Base-by-base conservation (phyloP, 2,329 filamentous ascomycete genomes). In the Magnaporthiopsis rhizophila region DNA sequence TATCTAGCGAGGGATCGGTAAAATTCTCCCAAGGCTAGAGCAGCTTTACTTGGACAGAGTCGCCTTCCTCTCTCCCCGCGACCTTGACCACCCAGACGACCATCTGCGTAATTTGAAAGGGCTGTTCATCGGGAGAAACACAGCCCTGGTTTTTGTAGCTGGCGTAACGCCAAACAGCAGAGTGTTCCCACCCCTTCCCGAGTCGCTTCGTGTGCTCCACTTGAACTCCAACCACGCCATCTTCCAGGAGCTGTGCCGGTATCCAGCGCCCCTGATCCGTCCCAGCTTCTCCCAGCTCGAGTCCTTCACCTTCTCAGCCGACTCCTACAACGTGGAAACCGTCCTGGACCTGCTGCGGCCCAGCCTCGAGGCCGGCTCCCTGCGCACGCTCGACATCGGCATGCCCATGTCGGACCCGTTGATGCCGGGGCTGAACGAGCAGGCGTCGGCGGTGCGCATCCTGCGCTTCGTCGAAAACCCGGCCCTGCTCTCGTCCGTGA, bases 301-400 rank as follows among this genome's bases (percentile, higher is more conserved):
- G 36, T 18, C 26, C 8, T 67, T 67, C 32, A 64, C 64, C 21
- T 65, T 65, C 56, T 58, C 45, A 21, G 30, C 45, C 32, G 38
- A 58, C 12, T 21, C 38, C 3, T 13, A 64, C n/a, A 13, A 32
- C 53, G 57, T 63, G 9, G 57, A 38, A 11, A 56, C 32, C 28
- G 28, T 66, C 28, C 62, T 65, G 12, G 36, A 58, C 13, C 11
- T 66, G 38, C 58, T 59, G 24, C 34, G 50, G 36, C 62, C 62
- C 53, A 58, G 61, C 61, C 38, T 36, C 6, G 50, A 59, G 28
- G 24, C 58, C 18, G 64, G 64, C 32, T 56, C 45, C 9, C 65
- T 69, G 13, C 45, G 57, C 13, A 61, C 65, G 38, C 65, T 68
- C 2, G 66, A 67, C 59, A 32, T 68, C 50, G 61, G 53, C 24